Base-by-base conservation (phyloP, 2,329 filamentous ascomycete genomes). In the Cytospora paraplurivora region DNA sequence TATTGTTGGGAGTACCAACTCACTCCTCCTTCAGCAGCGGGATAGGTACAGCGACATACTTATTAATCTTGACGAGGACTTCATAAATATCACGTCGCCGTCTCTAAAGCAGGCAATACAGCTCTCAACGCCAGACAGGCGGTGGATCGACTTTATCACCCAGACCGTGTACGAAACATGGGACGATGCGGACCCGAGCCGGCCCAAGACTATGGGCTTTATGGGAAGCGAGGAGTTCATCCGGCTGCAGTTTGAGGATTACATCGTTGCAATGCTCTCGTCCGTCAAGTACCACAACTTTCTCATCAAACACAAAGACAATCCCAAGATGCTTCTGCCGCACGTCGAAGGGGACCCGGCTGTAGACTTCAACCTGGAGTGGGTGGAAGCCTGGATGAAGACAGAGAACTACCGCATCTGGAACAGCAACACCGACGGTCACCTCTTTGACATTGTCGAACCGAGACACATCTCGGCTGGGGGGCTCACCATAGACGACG, bases 221-320 rank as follows among this genome's bases (percentile, higher is more conserved):
- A 88, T 92, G 44, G 95, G 95, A 35, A 97, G 93, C 67, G 95
- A 99, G 77, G 95, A 98, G 74, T 97, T 97, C 72, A 99, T 99
- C 70, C 87, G 95, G 35, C 86, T 97, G 49, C 94, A 98, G 72
- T 99, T 99, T 67, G 95, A 99, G 76, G 93, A 97, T 72, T 99
- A 99, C 73, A 84, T 99, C 7, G 84, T 98, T 32, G 92, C 93
- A 0, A 83, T 99, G 67, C 86, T 98, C 51, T 91, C 93, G 0
- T 88, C 91, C 0, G 90, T 93, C 69, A 97, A 97, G 74, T 98
- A 96, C 74, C 93, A 93, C 75, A 88, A 86, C 71, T 89, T 89
- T 71, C 79, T 88, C 33, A 74, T 76, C 19, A 76, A 78, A 63
- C 78, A 86, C 67, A 75, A 77, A 7, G 76, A 82, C 62, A 83